Evolutionary conservation across 495 filamentous ascomycete species (phyloP).

Genomic region (Cairneyella variabilis): DNA sequence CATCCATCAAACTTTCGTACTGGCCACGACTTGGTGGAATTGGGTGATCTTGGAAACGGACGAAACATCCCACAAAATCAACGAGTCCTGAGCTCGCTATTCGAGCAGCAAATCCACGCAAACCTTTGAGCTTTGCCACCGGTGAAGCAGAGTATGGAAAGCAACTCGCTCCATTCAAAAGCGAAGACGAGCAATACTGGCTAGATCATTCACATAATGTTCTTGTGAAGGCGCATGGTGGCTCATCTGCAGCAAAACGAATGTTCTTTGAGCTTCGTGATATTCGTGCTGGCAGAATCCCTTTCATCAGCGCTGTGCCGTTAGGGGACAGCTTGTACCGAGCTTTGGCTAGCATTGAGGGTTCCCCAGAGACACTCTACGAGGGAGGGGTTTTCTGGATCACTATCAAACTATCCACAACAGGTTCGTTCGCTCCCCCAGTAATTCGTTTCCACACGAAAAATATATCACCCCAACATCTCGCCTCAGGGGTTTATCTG

Average conservation of each 20-base stretch:
- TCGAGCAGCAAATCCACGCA: neutral
- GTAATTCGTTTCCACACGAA: neutral
- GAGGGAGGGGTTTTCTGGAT: conserved; percentile 1
- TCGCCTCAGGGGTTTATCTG: neutral
- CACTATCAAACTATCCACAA: neutral
- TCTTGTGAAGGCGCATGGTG: neutral
- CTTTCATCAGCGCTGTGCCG: conserved; percentile 18
- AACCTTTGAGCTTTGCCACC: neutral
- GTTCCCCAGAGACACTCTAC: neutral
- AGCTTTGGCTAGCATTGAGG: conserved; percentile 1
- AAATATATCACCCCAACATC: conserved; percentile 2
- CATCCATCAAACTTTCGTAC: no score
- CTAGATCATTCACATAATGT: neutral
- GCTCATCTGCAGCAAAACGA: conserved; percentile 3
- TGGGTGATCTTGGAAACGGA: no score
- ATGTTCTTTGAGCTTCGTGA: conserved; percentile 19
- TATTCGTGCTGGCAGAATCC: conserved; percentile 13
- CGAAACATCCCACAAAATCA: neutral
- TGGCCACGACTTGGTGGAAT: neutral
- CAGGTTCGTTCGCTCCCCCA: neutral
- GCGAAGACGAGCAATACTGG: neutral
- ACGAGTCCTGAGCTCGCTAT: neutral
- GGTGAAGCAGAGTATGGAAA: neutral
- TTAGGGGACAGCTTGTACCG: conserved; percentile 5
- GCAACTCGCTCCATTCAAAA: neutral